These are phyloP conservation scores for Auxenochlorella pyrenoidosa DNA, from an alignment of 139 green algal species.

Conservation along the genomic window DNA sequence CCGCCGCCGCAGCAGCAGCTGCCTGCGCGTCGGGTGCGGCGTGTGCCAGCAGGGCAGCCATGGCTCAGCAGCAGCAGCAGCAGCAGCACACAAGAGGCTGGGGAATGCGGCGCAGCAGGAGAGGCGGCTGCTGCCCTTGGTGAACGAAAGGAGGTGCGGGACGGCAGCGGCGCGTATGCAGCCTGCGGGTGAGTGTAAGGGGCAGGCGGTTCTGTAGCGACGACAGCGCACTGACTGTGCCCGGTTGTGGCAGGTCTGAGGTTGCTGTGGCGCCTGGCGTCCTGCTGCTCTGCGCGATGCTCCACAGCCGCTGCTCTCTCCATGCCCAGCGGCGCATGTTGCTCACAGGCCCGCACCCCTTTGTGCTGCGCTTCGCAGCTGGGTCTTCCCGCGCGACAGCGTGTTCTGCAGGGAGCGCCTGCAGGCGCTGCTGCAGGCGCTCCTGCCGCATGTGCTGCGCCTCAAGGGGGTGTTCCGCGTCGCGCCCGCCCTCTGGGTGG, in stretches of 20 bases:
- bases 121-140: background rate
- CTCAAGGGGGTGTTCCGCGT: slow-evolving; percentile 65
- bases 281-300: too few relatives aligned
- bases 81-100: background rate
- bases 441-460: slow-evolving; percentile 16
- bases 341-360: too few relatives aligned
- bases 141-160: slow-evolving; percentile 3
- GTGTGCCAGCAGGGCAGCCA: background rate
- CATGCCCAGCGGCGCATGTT: too few relatives aligned
- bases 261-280: background rate
- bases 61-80: slow-evolving; percentile 23
- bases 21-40: background rate
- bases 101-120: background rate
- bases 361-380: slow-evolving; percentile 41
- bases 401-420: slow-evolving; percentile 49
- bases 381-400: slow-evolving; percentile 55
- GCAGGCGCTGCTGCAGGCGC: slow-evolving; percentile 37
- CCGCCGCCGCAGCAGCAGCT: background rate
- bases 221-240: too few relatives aligned
- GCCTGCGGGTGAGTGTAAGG: slow-evolving; percentile 19
- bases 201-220: background rate
- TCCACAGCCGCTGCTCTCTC: background rate
- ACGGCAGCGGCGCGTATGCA: background rate
- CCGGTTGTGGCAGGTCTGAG: too few relatives aligned
- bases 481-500: slow-evolving; percentile 31